A percentile compares a stretch with the other conserved stretches of the same genome.
phyloP scores from a whole-genome alignment of 164 flowering plant genomes.

The Hamamelis virginiana region DNA sequence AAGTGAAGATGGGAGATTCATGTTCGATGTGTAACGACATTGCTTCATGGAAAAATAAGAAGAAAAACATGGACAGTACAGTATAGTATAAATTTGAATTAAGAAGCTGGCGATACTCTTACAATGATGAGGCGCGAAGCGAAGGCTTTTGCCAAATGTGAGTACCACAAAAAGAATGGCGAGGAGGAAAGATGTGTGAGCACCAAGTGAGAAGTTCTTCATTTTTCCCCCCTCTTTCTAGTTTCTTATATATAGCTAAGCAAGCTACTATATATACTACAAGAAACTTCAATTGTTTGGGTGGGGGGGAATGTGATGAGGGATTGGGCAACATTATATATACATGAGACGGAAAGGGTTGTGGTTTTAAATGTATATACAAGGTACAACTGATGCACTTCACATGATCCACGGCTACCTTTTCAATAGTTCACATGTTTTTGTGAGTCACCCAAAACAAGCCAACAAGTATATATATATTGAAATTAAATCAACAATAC shows the following conservation, averaged over 20 bases:
- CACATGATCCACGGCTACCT: conserved; percentile 62
- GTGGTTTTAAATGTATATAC: conserved; percentile 34
- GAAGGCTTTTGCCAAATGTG: conserved; percentile 16
- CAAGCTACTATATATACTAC: too few species aligned
- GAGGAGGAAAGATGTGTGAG: conserved; percentile 16
- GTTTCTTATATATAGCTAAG: too few species aligned
- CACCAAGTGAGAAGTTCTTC: conserved; percentile 19
- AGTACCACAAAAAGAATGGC: conserved; percentile 24
- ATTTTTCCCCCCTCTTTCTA: background rate
- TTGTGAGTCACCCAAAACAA: conserved; percentile 18
- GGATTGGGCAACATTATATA: conserved; percentile 3
- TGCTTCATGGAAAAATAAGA: too few species aligned
- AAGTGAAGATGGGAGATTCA: too few species aligned
- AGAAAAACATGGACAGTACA: background rate
- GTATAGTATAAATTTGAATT: background rate
- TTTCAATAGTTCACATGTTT: conserved; percentile 43
- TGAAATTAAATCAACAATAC: background rate
- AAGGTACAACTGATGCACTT: conserved; percentile 31
- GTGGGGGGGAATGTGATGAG: background rate
- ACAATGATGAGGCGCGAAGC: conserved; percentile 25
- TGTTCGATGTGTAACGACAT: too few species aligned
- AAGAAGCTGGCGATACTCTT: background rate
- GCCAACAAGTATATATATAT: background rate
- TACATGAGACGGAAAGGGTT: conserved; percentile 3
- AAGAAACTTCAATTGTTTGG: too few species aligned